Conservation (phyloP, 805 yeast genomes). For the Metschnikowia chrysomelidarum region DNA sequence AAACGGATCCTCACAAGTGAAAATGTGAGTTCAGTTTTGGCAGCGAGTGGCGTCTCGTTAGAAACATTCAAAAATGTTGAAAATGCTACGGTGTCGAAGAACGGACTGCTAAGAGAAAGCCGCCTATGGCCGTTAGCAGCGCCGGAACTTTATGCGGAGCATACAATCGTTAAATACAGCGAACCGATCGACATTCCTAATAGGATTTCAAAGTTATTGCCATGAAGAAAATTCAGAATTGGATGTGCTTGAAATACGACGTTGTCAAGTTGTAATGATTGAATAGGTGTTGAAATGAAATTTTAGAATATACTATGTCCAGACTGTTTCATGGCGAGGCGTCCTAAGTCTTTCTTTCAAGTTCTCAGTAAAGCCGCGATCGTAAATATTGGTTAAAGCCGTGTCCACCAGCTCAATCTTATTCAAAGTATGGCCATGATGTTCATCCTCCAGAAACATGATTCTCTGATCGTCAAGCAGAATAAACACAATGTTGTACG, state of each 20-base stretch:
- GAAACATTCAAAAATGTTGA: too few relatives aligned
- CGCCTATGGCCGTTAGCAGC: background rate
- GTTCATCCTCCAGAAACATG: conserved; percentile 17
- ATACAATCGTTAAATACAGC: conserved; percentile 2
- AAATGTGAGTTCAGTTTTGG: conserved; percentile 11
- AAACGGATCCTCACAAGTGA: conserved; percentile 5
- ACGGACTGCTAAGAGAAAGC: too few relatives aligned
- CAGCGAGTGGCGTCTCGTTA: conserved; percentile 1
- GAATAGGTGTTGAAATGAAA: too few relatives aligned
- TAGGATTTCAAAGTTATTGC: conserved; percentile 1
- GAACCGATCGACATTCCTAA: conserved; percentile 3
- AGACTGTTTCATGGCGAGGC: too few relatives aligned
- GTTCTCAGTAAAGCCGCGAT: conserved; percentile 46
- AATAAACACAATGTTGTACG: conserved; percentile 25
- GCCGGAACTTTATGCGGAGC: background rate
- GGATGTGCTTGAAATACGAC: too few relatives aligned
- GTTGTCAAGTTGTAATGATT: too few relatives aligned
- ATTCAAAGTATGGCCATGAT: conserved; percentile 12
- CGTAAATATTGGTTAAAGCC: conserved; percentile 46
- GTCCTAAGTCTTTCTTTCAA: conserved; percentile 21
- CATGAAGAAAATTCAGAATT: too few relatives aligned
- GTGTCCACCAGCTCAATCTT: conserved; percentile 24
- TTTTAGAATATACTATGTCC: too few relatives aligned
- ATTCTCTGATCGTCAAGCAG: conserved; percentile 28
- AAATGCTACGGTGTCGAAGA: too few relatives aligned